A percentile compares a stretch with the other conserved stretches of the same genome.
phyloP scores from a whole-genome alignment of 345 rosid species.

The Toxicodendron radicans region DNA sequence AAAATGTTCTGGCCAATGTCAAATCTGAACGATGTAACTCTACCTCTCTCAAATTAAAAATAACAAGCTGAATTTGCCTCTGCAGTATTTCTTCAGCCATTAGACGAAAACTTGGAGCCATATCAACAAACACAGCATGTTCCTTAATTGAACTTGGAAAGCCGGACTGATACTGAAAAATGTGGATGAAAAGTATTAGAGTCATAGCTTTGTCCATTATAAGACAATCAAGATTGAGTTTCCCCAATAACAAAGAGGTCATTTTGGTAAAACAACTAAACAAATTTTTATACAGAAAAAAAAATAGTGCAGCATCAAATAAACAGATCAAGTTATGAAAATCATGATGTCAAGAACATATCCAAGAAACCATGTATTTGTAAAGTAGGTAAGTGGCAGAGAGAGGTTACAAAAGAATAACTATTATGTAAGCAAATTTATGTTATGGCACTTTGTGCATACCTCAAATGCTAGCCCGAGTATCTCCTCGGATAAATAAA shows the following conservation, averaged over 20 bases:
- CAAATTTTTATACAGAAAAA: background rate
- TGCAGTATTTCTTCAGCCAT: slow-evolving; percentile 86
- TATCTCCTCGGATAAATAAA: slow-evolving; percentile 82
- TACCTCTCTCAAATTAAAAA: slow-evolving; percentile 77
- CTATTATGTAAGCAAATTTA: background rate
- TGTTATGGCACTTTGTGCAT: slow-evolving; percentile 20
- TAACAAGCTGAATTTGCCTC: slow-evolving; percentile 73
- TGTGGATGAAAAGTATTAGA: slow-evolving; percentile 9
- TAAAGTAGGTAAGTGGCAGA: background rate
- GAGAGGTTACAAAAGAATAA: background rate
- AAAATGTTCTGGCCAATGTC: slow-evolving; percentile 1
- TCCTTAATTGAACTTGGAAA: slow-evolving; percentile 80
- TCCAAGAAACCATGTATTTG: no score
- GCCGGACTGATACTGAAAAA: slow-evolving; percentile 75
- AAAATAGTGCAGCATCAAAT: background rate
- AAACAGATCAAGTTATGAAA: background rate
- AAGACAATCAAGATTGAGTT: slow-evolving; percentile 3
- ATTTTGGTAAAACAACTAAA: slow-evolving; percentile 4
- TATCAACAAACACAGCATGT: slow-evolving; percentile 77
- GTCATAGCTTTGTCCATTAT: background rate
- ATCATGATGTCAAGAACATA: background rate
- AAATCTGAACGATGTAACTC: slow-evolving; percentile 12
- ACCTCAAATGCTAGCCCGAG: slow-evolving; percentile 96
- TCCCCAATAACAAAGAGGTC: background rate
- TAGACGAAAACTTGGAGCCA: slow-evolving; percentile 83